Evolutionary conservation across 306 rosid genomes (phyloP), one percentile per base, ranked within the genome.

Genomic region (Fragaria vesca): DNA sequence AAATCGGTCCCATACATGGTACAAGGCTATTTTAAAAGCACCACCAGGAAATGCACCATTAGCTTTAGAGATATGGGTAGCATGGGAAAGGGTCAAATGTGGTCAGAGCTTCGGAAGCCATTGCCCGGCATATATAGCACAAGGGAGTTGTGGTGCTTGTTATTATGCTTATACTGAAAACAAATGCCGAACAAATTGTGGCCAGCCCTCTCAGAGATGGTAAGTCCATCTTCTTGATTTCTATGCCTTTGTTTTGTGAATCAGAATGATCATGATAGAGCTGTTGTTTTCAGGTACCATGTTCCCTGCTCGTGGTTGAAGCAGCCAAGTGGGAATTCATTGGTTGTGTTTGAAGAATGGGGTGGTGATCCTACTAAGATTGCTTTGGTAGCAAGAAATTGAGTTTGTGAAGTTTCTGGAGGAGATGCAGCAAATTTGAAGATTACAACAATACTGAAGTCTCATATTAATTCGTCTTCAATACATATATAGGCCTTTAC

Each of bases 21-120:
- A 95, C 93, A 95, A 91, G 97, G 80, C 96, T 21, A 87, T 81
- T 69, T 93, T 95, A 28, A 84, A 77, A 51, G 86, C 97, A 34
- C 99, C 97, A 36, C 80, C 71, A 66, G 97, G 96, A 66, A 79
- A 87, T 71, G 94, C 83, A 66, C 97, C 97, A 52, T 73, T 93
- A 66, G 97, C 99, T 79, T 88, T 95, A 69, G 99, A 32, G 36
- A 95, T 74, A 91, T 93, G 99, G 87, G 86, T 66, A 85, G 87
- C 90, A 95, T 95, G 99, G 99, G 97, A 74, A 95, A 95, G 72
- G 99, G 97, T 61, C 89, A 93, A 69, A 80, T 91, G 38, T 95
- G 97, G 97, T 34, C 90, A 74, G 40, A 91, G 92, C 86, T 91
- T 95, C 1, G 99, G 99, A 68, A 97, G 99, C 78, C 96, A 95